These are phyloP conservation scores for Carex myosuroides DNA, from an alignment of 176 grass and related monocot genomes.

Conservation along the genomic window DNA sequence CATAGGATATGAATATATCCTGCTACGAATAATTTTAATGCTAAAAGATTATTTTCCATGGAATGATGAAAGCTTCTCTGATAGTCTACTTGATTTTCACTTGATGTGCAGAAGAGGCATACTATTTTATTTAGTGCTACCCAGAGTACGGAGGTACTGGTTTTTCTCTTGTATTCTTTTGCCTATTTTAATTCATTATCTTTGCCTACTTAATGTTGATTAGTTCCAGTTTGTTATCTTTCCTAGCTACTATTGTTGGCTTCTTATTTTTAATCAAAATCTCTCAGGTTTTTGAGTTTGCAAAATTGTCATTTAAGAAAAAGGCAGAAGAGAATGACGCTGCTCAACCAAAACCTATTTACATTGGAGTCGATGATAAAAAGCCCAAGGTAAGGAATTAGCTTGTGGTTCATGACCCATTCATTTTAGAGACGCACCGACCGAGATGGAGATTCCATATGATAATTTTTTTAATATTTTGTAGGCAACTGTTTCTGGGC, in stretches of 20 bases:
- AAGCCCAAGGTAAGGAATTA: conserved; percentile 27
- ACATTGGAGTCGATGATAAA: conserved; percentile 38
- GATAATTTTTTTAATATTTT: neutral
- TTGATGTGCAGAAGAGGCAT: conserved; percentile 32
- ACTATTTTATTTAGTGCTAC: conserved; percentile 41
- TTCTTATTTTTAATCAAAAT: neutral
- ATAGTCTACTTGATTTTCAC: neutral
- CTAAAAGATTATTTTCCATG: neutral
- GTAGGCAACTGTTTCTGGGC: conserved; percentile 40
- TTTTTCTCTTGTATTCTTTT: neutral
- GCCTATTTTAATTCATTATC: neutral
- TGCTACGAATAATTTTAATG: neutral
- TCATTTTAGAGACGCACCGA: too few species aligned
- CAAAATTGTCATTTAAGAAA: conserved; percentile 36
- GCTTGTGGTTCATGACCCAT: neutral
- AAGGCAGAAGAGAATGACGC: neutral
- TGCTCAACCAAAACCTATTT: conserved; percentile 27
- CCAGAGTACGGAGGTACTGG: conserved; percentile 28
- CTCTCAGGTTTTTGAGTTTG: conserved; percentile 36
- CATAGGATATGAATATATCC: neutral
- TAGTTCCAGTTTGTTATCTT: neutral
- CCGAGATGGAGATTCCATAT: neutral
- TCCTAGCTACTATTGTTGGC: neutral
- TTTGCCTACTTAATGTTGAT: neutral
- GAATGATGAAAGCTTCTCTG: neutral